phyloP scores from a whole-genome alignment of 163 green algal species.

The Dunaliella salina region DNA sequence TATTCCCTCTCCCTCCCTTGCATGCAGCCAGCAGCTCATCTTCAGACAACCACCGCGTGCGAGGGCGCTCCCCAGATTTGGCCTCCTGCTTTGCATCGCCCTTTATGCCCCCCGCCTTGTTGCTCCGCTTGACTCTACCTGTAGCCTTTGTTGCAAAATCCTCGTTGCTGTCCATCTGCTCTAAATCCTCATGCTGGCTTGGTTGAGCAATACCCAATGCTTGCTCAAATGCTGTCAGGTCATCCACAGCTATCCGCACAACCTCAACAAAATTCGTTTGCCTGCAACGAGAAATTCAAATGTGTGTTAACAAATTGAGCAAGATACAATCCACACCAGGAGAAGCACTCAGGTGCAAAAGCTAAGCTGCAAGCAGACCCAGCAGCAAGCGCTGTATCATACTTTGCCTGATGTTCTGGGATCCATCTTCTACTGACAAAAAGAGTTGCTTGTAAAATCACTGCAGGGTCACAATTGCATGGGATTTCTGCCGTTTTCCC shows the following conservation, averaged over 20 bases:
- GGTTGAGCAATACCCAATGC: not conserved
- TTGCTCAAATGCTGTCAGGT: not conserved
- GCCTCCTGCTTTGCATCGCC: not conserved
- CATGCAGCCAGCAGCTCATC: not conserved
- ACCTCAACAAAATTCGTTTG: conserved; percentile 58
- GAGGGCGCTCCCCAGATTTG: not conserved
- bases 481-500: no score
- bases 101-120: not conserved
- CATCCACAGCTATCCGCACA: conserved; percentile 28
- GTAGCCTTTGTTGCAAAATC: no score
- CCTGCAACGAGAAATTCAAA: not conserved
- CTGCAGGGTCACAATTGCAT: no score
- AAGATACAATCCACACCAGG: not conserved
- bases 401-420: not conserved
- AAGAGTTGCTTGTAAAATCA: not conserved
- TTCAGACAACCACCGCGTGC: not conserved
- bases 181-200: not conserved
- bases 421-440: not conserved
- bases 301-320: no score
- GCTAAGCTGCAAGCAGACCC: not conserved
- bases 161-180: not conserved
- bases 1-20: not conserved
- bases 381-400: no score
- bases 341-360: not conserved
- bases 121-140: not conserved